These are phyloP conservation scores for Gossypium thurberi DNA, from an alignment of 345 rosid species.

Conservation along the genomic window DNA sequence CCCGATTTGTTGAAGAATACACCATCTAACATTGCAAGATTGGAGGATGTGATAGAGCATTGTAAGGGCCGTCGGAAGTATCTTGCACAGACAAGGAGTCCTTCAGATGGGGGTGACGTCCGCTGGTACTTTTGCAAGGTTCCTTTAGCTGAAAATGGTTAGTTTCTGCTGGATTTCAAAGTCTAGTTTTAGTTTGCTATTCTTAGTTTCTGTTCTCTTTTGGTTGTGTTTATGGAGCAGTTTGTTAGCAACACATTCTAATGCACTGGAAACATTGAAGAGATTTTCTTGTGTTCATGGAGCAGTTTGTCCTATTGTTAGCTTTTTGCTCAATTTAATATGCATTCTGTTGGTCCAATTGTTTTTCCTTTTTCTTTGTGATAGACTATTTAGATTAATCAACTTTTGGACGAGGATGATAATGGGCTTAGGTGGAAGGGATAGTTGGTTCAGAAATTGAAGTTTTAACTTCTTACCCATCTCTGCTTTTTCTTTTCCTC, in stretches of 20 bases:
- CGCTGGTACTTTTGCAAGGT: conserved; percentile 91
- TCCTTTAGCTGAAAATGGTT: conserved; percentile 73
- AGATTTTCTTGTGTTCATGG: no score
- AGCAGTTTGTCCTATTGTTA: no score
- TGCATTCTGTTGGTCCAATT: neutral
- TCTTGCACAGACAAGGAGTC: conserved; percentile 72
- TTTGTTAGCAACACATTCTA: neutral
- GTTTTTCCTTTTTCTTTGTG: neutral
- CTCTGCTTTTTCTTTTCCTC: neutral
- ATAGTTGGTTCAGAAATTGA: neutral
- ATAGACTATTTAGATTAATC: neutral
- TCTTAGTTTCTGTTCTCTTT: neutral
- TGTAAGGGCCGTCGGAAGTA: conserved; percentile 78
- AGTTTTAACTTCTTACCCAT: neutral
- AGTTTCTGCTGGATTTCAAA: conserved; percentile 12
- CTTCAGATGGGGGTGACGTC: conserved; percentile 84
- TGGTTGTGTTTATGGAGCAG: neutral
- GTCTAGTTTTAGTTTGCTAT: neutral
- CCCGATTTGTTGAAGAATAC: conserved; percentile 89
- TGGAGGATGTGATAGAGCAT: conserved; percentile 84
- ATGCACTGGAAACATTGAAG: neutral
- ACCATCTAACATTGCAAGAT: conserved; percentile 78
- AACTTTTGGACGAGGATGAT: neutral
- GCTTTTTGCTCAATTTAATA: neutral
- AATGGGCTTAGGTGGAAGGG: neutral